phyloP scores from a whole-genome alignment of 2,329 filamentous ascomycete species.

The Chaetoscypha palmicola region DNA sequence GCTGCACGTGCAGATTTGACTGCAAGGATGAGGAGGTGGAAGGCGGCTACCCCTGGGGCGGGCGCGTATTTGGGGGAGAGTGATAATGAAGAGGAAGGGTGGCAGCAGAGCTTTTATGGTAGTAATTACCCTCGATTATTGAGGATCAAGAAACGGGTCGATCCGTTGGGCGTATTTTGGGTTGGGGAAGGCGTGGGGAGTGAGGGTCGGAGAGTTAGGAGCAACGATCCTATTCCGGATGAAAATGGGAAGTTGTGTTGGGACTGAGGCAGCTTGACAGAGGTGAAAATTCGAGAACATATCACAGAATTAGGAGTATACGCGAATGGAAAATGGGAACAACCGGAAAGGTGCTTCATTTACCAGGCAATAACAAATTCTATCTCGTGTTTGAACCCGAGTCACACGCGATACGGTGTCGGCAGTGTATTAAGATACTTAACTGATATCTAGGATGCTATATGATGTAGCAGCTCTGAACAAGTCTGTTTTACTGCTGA shows the following conservation, averaged over 20 bases:
- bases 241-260: conserved; percentile 7
- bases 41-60: neutral
- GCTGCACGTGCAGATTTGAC: neutral
- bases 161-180: conserved; percentile 42
- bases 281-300: no score
- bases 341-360: no score
- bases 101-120: conserved; percentile 8
- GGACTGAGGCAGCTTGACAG: no score
- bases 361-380: no score
- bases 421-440: no score
- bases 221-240: conserved; percentile 1
- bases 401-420: no score
- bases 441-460: no score
- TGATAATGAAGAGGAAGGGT: conserved; percentile 27
- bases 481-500: no score
- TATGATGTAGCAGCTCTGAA: no score
- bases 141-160: conserved; percentile 38
- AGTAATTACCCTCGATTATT: conserved; percentile 39
- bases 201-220: conserved; percentile 31
- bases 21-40: neutral
- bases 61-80: conserved; percentile 27
- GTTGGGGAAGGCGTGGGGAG: conserved; percentile 39
- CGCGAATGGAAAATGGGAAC: no score
- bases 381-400: no score
- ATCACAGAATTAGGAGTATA: no score